Conservation (phyloP, 306 rosid species). For the Pyrus communis region DNA sequence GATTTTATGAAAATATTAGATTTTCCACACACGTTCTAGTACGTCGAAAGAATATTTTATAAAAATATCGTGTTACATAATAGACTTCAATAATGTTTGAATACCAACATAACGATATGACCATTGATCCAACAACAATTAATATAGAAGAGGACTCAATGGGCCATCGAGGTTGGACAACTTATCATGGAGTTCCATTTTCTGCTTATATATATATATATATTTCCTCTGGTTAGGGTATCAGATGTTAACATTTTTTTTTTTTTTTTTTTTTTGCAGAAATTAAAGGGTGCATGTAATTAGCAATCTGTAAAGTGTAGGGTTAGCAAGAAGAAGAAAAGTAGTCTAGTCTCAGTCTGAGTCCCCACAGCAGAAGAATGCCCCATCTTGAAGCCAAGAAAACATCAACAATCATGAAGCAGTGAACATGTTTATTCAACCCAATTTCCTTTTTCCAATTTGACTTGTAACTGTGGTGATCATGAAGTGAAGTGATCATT, state of each 20-base stretch:
- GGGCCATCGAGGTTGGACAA: neutral
- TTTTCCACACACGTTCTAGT: too few relatives aligned
- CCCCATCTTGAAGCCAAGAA: slow-evolving; percentile 40
- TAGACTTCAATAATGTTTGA: neutral
- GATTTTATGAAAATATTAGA: too few relatives aligned
- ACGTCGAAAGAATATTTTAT: neutral
- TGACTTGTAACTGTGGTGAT: neutral
- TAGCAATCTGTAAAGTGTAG: neutral
- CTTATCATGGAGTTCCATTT: neutral
- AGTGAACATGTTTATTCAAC: slow-evolving; percentile 11
- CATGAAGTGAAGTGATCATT: neutral
- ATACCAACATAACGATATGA: neutral
- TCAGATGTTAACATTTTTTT: neutral
- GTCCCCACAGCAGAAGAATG: slow-evolving; percentile 20
- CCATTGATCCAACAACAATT: neutral
- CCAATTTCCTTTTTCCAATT: slow-evolving; percentile 1
- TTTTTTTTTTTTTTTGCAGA: neutral
- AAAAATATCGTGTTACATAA: neutral
- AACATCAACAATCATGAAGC: slow-evolving; percentile 34
- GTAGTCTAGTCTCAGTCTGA: neutral
- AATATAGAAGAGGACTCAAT: neutral
- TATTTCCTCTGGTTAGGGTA: neutral
- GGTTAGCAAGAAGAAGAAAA: neutral
- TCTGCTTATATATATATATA: neutral
- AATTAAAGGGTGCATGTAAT: neutral